phyloP scores from a whole-genome alignment of 768 basidiomycete species.

The Suillus tomentosus region DNA sequence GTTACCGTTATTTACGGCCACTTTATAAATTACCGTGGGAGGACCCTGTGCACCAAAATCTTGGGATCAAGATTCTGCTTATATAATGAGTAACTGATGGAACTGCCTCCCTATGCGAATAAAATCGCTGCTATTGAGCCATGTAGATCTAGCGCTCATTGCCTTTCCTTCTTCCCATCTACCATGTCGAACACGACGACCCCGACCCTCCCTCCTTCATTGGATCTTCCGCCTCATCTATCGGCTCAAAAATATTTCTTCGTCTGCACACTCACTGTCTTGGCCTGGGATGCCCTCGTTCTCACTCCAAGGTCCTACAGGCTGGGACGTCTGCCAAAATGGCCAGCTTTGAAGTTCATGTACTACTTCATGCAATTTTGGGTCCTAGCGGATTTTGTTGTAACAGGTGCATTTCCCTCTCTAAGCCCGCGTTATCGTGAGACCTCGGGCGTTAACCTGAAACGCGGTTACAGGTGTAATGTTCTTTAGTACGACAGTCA shows the following conservation, averaged over 20 bases:
- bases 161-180: neutral
- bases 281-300: slow-evolving; percentile 88
- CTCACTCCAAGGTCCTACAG: slow-evolving; percentile 79
- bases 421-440: neutral
- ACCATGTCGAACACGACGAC: slow-evolving; percentile 21
- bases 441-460: slow-evolving; percentile 7
- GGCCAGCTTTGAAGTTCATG: slow-evolving; percentile 78
- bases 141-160: slow-evolving; percentile 9
- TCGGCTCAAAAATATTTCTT: slow-evolving; percentile 88
- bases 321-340: slow-evolving; percentile 58
- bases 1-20: neutral
- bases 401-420: slow-evolving; percentile 55
- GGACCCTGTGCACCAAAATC: slow-evolving; percentile 1
- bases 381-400: slow-evolving; percentile 79
- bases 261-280: slow-evolving; percentile 87
- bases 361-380: slow-evolving; percentile 75
- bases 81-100: slow-evolving; percentile 25
- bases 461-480: slow-evolving; percentile 57
- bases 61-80: slow-evolving; percentile 5
- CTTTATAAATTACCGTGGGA: slow-evolving; percentile 8
- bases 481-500: slow-evolving; percentile 79
- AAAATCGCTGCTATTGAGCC: slow-evolving; percentile 7
- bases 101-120: slow-evolving; percentile 21
- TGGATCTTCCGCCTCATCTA: slow-evolving; percentile 76
- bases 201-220: slow-evolving; percentile 57